Evolutionary conservation across 257 asterid species (phyloP).

Genomic region (Solanum rostratum): DNA sequence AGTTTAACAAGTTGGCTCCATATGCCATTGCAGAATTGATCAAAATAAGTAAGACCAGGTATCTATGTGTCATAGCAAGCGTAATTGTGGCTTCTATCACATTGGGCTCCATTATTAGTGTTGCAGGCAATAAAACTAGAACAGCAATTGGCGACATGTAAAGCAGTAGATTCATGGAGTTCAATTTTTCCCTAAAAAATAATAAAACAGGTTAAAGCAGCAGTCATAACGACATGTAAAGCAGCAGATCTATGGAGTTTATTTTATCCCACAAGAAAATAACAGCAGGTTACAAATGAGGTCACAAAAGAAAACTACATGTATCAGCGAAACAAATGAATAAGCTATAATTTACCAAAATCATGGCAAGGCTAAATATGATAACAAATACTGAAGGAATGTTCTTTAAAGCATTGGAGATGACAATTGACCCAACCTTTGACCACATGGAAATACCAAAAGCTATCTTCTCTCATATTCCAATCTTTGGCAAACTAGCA

Average conservation of each 20-base stretch:
- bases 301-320: neutral
- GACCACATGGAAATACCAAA: neutral
- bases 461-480: neutral
- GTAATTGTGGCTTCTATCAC: constrained; percentile 19
- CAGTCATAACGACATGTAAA: neutral
- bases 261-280: neutral
- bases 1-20: constrained; percentile 22
- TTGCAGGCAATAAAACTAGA: constrained; percentile 22
- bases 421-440: neutral
- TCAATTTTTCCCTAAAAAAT: constrained; percentile 17
- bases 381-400: neutral
- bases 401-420: neutral
- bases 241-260: neutral
- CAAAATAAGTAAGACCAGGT: constrained; percentile 16
- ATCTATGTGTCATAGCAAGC: constrained; percentile 14
- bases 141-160: constrained; percentile 35
- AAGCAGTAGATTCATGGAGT: constrained; percentile 29
- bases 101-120: constrained; percentile 25
- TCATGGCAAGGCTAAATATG: neutral
- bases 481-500: neutral
- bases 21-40: constrained; percentile 30
- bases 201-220: neutral
- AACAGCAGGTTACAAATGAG: neutral
- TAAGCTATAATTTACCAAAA: neutral
- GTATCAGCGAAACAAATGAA: neutral